A percentile compares a stretch with the other conserved stretches of the same genome.
These are phyloP conservation scores for Papilionanthe hybrid DNA, from an alignment of 116 monocot species.

Conservation along the genomic window DNA sequence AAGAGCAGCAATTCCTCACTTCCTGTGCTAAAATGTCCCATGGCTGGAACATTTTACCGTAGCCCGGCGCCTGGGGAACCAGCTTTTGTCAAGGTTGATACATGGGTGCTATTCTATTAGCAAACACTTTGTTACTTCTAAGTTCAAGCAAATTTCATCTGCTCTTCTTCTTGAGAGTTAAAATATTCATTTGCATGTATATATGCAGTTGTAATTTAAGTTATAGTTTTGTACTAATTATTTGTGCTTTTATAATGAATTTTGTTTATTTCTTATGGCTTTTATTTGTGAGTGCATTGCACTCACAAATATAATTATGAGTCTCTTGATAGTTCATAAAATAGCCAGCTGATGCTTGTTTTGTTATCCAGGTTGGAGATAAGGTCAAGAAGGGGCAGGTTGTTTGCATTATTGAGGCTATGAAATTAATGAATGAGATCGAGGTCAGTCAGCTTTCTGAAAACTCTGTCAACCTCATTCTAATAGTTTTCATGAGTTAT, in stretches of 20 bases:
- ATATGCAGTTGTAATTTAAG: background rate
- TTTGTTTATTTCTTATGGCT: background rate
- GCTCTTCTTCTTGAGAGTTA: background rate
- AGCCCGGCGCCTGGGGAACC: slow-evolving; percentile 50
- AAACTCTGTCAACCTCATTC: background rate
- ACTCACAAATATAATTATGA: background rate
- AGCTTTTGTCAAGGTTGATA: slow-evolving; percentile 58
- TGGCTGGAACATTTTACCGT: slow-evolving; percentile 70
- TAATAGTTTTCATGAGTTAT: background rate
- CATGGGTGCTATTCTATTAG: background rate
- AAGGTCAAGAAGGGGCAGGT: slow-evolving; percentile 70
- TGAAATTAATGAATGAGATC: slow-evolving; percentile 78
- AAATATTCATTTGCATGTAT: background rate
- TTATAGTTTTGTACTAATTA: background rate
- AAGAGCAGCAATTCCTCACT: slow-evolving; percentile 43
- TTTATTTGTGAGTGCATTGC: background rate
- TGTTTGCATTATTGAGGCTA: slow-evolving; percentile 72
- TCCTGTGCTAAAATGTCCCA: slow-evolving; percentile 63
- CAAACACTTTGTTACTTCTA: background rate
- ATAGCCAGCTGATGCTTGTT: background rate
- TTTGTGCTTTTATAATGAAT: background rate
- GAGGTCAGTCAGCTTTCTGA: slow-evolving; percentile 29
- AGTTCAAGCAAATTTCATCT: background rate
- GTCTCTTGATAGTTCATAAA: background rate
- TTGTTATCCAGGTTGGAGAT: slow-evolving; percentile 47